phyloP scores from a whole-genome alignment of 768 basidiomycete genomes.

The Mrakia gelida region DNA sequence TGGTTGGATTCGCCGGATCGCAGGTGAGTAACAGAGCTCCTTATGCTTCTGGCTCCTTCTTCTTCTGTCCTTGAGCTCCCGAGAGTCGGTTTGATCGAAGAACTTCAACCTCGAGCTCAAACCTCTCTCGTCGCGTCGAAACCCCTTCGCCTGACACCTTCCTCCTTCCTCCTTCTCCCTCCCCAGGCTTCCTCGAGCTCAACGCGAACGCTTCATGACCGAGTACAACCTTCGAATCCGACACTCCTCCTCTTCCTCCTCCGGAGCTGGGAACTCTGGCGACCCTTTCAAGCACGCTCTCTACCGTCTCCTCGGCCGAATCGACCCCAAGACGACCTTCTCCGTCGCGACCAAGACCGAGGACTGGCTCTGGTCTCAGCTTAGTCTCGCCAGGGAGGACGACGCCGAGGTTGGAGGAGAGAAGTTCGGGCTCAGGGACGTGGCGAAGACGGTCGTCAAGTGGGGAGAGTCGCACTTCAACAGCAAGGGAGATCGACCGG shows the following conservation, averaged over 20 bases:
- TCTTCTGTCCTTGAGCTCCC: neutral
- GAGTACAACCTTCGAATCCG: slow-evolving; percentile 68
- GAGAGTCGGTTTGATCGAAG: no score
- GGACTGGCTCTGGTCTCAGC: slow-evolving; percentile 98
- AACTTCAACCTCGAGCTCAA: slow-evolving; percentile 17
- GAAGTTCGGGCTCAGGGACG: slow-evolving; percentile 52
- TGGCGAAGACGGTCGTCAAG: slow-evolving; percentile 43
- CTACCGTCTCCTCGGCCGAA: slow-evolving; percentile 90
- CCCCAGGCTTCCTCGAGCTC: slow-evolving; percentile 42
- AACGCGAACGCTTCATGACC: slow-evolving; percentile 60
- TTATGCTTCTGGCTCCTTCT: no score
- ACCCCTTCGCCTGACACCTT: neutral
- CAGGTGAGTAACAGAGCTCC: slow-evolving; percentile 45
- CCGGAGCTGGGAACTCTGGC: slow-evolving; percentile 38
- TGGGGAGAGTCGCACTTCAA: slow-evolving; percentile 48
- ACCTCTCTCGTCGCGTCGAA: slow-evolving; percentile 3
- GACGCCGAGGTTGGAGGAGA: slow-evolving; percentile 52
- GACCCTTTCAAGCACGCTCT: slow-evolving; percentile 96
- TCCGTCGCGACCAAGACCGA: slow-evolving; percentile 87
- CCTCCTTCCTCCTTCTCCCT: neutral
- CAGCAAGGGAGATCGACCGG: slow-evolving; percentile 56
- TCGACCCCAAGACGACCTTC: slow-evolving; percentile 79
- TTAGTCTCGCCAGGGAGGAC: slow-evolving; percentile 71
- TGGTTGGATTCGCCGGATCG: slow-evolving; percentile 79
- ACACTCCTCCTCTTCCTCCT: slow-evolving; percentile 53